Evolutionary conservation across 345 rosid genomes (phyloP).

Genomic region (Eucalyptus cladocalyx): DNA sequence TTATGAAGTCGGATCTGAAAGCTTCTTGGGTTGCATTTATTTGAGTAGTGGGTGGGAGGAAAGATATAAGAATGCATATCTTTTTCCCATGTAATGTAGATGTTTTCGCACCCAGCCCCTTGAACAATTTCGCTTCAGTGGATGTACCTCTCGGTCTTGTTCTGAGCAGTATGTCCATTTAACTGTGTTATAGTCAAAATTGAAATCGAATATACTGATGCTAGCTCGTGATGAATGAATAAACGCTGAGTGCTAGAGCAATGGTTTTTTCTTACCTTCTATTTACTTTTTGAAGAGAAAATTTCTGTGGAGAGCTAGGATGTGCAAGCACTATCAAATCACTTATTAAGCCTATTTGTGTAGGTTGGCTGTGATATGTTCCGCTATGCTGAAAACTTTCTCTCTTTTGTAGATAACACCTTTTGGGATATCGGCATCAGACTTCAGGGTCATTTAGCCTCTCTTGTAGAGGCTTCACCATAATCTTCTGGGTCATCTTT

Average conservation of each 20-base stretch:
- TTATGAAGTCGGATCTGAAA: neutral
- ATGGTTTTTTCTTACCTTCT: neutral
- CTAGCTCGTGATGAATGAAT: neutral
- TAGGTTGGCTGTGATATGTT: neutral
- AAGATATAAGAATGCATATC: neutral
- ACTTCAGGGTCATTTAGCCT: neutral
- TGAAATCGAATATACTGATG: neutral
- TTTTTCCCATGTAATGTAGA: neutral
- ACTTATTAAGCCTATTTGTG: neutral
- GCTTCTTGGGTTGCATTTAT: neutral
- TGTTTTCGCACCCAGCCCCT: neutral
- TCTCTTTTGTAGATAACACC: neutral
- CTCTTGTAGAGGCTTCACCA: neutral
- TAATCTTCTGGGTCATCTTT: neutral
- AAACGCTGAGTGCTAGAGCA: neutral
- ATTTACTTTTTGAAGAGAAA: neutral
- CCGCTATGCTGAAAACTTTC: neutral
- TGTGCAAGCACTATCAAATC: neutral
- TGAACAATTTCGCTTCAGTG: neutral
- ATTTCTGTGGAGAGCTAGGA: neutral
- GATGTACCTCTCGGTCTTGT: neutral
- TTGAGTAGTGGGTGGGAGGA: neutral
- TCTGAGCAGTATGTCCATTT: neutral
- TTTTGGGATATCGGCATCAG: neutral
- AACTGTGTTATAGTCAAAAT: neutral